Evolutionary conservation across 768 basidiomycete genomes (phyloP).

Genomic region (Steccherinum ochraceum): DNA sequence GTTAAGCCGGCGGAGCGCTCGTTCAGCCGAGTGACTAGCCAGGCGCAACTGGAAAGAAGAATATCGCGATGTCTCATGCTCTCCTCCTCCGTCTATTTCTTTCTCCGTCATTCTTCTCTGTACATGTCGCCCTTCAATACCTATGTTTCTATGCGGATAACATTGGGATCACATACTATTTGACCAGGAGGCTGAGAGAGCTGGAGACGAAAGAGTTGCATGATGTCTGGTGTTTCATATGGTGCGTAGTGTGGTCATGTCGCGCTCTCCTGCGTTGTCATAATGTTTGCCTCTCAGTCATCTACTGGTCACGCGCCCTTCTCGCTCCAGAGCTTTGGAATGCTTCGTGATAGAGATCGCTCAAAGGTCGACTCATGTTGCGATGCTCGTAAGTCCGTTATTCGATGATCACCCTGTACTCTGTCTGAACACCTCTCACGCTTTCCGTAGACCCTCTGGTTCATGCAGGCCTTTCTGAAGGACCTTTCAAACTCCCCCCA

Average conservation of each 20-base stretch:
- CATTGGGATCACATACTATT: constrained; percentile 88
- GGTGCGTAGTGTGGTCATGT: constrained; percentile 37
- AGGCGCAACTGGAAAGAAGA: not conserved
- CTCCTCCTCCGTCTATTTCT: constrained; percentile 88
- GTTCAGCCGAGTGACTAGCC: not conserved
- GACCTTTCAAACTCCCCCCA: constrained; percentile 60
- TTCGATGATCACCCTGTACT: not conserved
- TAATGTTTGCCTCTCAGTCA: constrained; percentile 59
- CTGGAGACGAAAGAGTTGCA: constrained; percentile 65
- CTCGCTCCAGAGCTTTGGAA: constrained; percentile 88
- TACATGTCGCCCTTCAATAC: constrained; percentile 90
- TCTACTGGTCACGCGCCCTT: constrained; percentile 88
- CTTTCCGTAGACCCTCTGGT: constrained; percentile 85
- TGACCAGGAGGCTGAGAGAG: constrained; percentile 66
- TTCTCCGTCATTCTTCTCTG: constrained; percentile 87
- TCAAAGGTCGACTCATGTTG: constrained; percentile 89
- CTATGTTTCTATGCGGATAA: constrained; percentile 77
- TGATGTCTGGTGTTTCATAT: constrained; percentile 88
- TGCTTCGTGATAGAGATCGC: constrained; percentile 87
- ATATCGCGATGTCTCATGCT: constrained; percentile 54
- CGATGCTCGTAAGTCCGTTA: constrained; percentile 77
- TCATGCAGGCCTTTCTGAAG: constrained; percentile 91
- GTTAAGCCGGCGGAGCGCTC: too few species aligned
- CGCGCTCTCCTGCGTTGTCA: constrained; percentile 14
- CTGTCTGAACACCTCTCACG: too few species aligned